These are phyloP conservation scores for Umbellularia californica DNA, from an alignment of 164 flowering plant genomes.

Conservation along the genomic window DNA sequence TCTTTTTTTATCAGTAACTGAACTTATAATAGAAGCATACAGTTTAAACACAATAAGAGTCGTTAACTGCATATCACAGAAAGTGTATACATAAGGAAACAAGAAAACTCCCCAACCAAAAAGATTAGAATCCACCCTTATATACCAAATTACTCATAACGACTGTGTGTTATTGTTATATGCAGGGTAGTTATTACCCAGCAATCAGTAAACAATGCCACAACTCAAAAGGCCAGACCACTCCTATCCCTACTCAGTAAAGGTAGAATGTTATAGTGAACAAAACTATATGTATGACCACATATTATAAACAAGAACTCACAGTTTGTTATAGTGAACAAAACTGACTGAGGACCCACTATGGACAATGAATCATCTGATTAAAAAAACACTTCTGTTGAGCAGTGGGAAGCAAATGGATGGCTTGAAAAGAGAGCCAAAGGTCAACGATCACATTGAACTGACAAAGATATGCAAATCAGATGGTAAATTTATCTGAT, in stretches of 20 bases:
- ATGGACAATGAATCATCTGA: no score
- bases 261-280: not conserved
- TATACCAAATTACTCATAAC: no score
- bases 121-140: no score
- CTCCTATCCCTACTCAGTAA: not conserved
- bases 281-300: not conserved
- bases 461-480: not conserved
- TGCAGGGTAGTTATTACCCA: no score
- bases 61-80: no score
- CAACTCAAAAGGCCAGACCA: not conserved
- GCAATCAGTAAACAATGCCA: not conserved
- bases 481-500: not conserved
- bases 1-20: no score
- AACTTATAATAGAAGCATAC: no score
- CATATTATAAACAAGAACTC: not conserved
- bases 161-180: no score
- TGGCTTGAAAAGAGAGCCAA: not conserved
- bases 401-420: not conserved
- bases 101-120: no score
- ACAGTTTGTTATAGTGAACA: not conserved
- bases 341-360: not conserved
- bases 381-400: not conserved
- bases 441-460: not conserved
- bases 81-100: no score
- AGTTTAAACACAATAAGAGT: no score